Conservation (phyloP, 1,284 basidiomycete genomes). For the Trichosporon sp. region DNA sequence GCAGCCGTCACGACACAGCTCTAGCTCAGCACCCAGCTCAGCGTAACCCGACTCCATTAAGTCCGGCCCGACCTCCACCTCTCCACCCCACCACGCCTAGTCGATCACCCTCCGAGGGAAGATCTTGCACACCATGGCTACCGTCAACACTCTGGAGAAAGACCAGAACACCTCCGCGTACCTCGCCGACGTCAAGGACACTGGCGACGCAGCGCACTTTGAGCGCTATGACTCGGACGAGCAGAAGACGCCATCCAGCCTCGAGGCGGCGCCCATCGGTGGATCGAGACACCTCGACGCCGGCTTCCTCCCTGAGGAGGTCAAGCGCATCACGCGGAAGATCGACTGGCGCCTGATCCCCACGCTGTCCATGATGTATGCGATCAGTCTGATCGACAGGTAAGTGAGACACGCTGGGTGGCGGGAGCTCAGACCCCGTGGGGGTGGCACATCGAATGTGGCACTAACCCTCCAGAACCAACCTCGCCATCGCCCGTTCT, state of each 20-base stretch:
- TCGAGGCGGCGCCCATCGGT: background rate
- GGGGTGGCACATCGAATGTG: background rate
- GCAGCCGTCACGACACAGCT: background rate
- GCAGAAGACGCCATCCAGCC: background rate
- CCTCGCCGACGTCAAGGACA: no score
- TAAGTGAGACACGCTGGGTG: background rate
- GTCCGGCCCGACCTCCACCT: background rate
- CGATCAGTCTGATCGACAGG: conserved; percentile 15
- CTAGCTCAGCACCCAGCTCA: no score
- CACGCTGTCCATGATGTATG: conserved; percentile 17
- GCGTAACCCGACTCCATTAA: background rate
- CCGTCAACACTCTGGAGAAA: background rate
- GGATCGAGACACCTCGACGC: conserved; percentile 9
- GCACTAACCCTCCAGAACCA: conserved; percentile 9
- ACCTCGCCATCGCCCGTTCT: conserved; percentile 21
- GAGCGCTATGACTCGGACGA: background rate
- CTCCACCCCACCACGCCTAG: background rate
- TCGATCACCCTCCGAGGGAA: background rate
- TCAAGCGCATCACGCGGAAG: conserved; percentile 15
- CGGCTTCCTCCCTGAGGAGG: conserved; percentile 8
- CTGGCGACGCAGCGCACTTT: background rate
- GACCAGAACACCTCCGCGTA: background rate
- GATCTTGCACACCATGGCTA: background rate
- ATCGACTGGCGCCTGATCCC: conserved; percentile 20
- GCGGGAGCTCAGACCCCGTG: background rate